Evolutionary conservation across 192 early-diverging fungal species (phyloP), one percentile per base, ranked within the genome.

Genomic region (Coemansia sp.): DNA sequence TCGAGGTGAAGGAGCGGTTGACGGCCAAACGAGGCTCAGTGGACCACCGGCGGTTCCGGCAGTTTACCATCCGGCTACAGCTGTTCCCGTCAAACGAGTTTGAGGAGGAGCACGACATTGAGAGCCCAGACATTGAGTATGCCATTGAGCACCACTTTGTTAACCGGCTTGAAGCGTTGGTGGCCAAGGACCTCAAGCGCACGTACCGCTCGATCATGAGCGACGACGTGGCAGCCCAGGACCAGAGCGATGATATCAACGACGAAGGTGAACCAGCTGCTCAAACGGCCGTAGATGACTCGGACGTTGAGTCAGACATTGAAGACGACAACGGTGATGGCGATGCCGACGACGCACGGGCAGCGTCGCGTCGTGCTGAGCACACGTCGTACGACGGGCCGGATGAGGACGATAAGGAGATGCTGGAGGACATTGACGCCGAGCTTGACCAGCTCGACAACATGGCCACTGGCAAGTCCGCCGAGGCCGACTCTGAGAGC

Each of bases 11-110:
- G 15, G 96, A 98, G 84, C 69, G 85, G 1, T 75, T 96, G 22
- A 81, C 84, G 21, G 71, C 78, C 14, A 86, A 86, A 66, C 71
- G 70, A 5, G 54, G 70, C 27, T 25, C 72, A 0, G 22, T 14
- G 0, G 63, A 74, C 47, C 59, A 64, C 52, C 60, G 54, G 21
- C 88, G 95, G 29, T 69, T 83, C 57, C 94, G 94, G 84, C 75
- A 89, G 47, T 89, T 95, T 60, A 87, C 84, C 9, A 78, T 99
- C 35, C 87, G 88, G 14, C 67, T 99, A 67, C 82, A 93, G 64
- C 83, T 99, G 71, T 99, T 95, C 89, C 75, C 85, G 19, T 84
- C 87, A 55, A 81, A 86, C 14, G 93, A 90, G 45, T 94, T 92
- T 73, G 67, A 75, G 50, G 78, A 84, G 15, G 91, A 96, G 73